These are phyloP conservation scores for Tricholoma furcatifolium DNA, from an alignment of 768 basidiomycete genomes.

Conservation along the genomic window DNA sequence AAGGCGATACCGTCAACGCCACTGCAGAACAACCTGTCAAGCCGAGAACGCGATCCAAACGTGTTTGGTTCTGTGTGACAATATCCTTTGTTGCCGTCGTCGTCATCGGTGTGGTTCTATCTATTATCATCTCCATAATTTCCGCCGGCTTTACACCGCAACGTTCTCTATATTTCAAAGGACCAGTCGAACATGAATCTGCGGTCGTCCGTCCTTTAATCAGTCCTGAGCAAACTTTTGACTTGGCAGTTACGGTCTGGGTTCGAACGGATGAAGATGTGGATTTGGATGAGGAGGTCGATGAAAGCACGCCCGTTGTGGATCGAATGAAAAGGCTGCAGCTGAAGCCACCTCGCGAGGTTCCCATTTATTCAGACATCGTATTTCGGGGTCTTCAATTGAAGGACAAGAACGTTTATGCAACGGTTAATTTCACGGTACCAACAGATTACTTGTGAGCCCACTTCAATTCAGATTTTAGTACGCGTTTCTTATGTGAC, in stretches of 20 bases:
- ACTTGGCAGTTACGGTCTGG: conserved; percentile 22
- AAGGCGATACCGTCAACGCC: background rate
- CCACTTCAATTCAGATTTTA: background rate
- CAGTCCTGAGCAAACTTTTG: conserved; percentile 15
- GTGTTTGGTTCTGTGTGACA: conserved; percentile 11
- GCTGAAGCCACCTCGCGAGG: background rate
- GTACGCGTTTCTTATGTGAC: background rate
- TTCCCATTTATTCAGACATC: conserved; percentile 24
- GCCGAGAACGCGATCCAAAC: conserved; percentile 9
- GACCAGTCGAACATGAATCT: background rate
- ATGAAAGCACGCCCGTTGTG: background rate
- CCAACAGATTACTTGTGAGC: conserved; percentile 33
- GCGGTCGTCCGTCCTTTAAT: conserved; percentile 16
- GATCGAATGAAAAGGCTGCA: background rate
- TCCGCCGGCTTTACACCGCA: conserved; percentile 2
- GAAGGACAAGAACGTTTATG: conserved; percentile 22
- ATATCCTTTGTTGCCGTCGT: conserved; percentile 3
- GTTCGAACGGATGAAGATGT: conserved; percentile 4
- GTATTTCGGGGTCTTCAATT: conserved; percentile 27
- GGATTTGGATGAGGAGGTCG: background rate
- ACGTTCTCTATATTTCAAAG: conserved; percentile 14
- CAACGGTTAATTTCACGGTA: conserved; percentile 24
- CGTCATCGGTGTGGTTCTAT: conserved; percentile 4
- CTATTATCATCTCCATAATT: background rate
- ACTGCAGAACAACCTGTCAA: background rate